Percentiles rank a stretch among this genome's conserved stretches.
Conservation (phyloP, 495 filamentous ascomycete species). For the Talaromyces liani region DNA sequence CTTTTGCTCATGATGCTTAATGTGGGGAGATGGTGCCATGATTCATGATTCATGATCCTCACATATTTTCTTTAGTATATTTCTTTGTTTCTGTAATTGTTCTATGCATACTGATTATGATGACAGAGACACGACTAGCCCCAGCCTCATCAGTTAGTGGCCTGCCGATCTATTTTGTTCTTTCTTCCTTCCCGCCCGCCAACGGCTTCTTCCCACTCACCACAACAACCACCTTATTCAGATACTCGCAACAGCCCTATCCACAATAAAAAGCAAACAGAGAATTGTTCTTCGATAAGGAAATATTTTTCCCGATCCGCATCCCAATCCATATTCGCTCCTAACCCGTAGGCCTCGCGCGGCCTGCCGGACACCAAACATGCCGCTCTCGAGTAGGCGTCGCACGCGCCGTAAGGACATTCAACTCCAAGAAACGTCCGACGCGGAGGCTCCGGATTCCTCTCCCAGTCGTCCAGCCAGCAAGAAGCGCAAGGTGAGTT, state of each 20-base stretch:
- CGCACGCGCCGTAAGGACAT: slow-evolving; percentile 44
- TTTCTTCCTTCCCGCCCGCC: slow-evolving; percentile 6
- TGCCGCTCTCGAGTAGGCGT: slow-evolving; percentile 47
- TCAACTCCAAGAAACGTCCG: slow-evolving; percentile 39
- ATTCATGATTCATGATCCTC: not conserved
- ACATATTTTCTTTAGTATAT: not conserved
- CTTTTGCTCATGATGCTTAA: not conserved
- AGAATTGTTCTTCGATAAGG: not conserved
- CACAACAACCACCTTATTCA: not conserved
- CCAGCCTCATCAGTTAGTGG: slow-evolving; percentile 1
- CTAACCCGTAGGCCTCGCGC: not conserved
- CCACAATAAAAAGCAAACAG: not conserved
- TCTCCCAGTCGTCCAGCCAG: slow-evolving; percentile 66
- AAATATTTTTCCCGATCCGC: not conserved
- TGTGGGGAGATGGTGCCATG: not conserved
- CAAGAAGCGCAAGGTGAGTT: slow-evolving; percentile 67
- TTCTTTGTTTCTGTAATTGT: not conserved
- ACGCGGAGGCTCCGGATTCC: slow-evolving; percentile 51
- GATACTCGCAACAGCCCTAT: not conserved
- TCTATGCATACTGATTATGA: not conserved
- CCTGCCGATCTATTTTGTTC: slow-evolving; percentile 6
- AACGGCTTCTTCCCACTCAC: not conserved
- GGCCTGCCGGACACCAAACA: slow-evolving; percentile 13
- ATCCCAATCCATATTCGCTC: not conserved
- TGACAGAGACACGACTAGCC: not conserved